These are phyloP conservation scores for Coemansia guatemalensis DNA, from an alignment of 192 early-diverging fungal species.

Conservation along the genomic window DNA sequence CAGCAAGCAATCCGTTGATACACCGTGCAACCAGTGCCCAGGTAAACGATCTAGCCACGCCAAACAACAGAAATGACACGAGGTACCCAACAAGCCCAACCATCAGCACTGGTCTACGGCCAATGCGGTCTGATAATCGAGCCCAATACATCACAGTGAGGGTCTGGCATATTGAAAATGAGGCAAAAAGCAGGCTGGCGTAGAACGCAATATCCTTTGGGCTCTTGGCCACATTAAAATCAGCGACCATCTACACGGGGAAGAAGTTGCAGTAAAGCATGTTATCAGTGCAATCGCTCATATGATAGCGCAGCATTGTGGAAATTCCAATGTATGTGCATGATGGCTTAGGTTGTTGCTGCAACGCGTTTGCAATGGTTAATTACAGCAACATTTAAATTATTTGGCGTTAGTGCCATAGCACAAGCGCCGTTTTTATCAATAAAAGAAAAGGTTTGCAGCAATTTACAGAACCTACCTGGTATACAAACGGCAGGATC, in stretches of 20 bases:
- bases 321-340: neutral
- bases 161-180: constrained; percentile 57
- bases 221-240: constrained; percentile 67
- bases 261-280: neutral
- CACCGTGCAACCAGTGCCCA: constrained; percentile 65
- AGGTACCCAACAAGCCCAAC: constrained; percentile 77
- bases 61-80: constrained; percentile 70
- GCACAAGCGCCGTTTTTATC: neutral
- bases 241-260: constrained; percentile 61
- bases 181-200: constrained; percentile 53
- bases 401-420: neutral
- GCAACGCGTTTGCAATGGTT: neutral
- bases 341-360: neutral
- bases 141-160: constrained; percentile 67
- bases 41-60: constrained; percentile 57
- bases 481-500: constrained; percentile 85
- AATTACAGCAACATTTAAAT: neutral
- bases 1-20: constrained; percentile 71
- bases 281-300: neutral
- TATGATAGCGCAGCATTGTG: neutral
- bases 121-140: constrained; percentile 73
- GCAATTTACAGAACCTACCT: constrained; percentile 26
- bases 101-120: constrained; percentile 77
- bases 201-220: constrained; percentile 83
- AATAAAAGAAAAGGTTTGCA: neutral